phyloP scores from a whole-genome alignment of 371 early-diverging fungal genomes.

The Dichotomocladium elegans region DNA sequence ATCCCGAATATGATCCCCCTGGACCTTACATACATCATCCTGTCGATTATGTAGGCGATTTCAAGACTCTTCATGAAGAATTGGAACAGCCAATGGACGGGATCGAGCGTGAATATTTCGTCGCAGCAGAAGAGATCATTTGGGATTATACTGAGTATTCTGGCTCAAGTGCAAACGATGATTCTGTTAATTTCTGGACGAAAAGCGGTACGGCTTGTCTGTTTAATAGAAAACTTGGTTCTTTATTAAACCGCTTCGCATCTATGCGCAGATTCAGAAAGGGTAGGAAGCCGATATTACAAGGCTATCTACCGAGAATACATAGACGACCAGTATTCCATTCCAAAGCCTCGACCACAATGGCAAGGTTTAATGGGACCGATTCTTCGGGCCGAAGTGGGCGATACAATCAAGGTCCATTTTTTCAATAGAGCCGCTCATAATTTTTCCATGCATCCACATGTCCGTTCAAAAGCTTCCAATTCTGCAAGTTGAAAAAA shows the following conservation, averaged over 20 bases:
- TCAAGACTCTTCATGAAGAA: constrained; percentile 30
- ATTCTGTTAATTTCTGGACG: constrained; percentile 13
- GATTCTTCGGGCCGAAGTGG: constrained; percentile 46
- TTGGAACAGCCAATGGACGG: constrained; percentile 22
- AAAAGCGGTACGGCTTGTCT: constrained; percentile 11
- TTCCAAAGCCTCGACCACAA: constrained; percentile 12
- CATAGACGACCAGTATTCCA: constrained; percentile 30
- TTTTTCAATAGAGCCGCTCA: constrained; percentile 39
- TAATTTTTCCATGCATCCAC: constrained; percentile 48
- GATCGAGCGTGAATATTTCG: constrained; percentile 24
- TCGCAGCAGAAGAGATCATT: constrained; percentile 31
- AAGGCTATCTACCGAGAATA: constrained; percentile 51
- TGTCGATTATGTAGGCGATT: constrained; percentile 16
- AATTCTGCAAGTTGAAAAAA: background rate
- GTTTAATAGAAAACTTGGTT: background rate
- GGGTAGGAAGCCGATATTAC: constrained; percentile 37
- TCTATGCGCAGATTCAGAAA: background rate
- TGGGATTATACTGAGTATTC: constrained; percentile 36
- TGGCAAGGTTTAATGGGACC: constrained; percentile 54
- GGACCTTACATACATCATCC: constrained; percentile 8
- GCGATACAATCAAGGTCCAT: constrained; percentile 39
- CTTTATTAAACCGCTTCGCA: background rate
- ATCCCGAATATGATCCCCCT: constrained; percentile 6
- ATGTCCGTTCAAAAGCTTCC: constrained; percentile 33
- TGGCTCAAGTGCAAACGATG: constrained; percentile 6